These are phyloP conservation scores for Capsicum pubescens DNA, from an alignment of 257 asterid genomes.

Conservation along the genomic window DNA sequence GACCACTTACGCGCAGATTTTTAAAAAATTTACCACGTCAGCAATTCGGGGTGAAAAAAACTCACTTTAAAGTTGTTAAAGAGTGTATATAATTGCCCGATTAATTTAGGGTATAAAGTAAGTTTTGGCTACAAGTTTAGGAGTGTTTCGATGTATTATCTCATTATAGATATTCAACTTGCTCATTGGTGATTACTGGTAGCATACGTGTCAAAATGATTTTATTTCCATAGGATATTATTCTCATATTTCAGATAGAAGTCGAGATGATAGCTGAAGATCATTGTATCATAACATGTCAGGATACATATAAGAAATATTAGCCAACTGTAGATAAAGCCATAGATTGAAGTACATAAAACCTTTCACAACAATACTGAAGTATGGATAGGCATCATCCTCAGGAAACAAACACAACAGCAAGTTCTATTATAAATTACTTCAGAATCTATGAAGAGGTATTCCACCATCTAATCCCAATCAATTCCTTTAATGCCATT, in stretches of 20 bases:
- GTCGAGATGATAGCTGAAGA: neutral
- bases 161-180: neutral
- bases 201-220: neutral
- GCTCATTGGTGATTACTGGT: neutral
- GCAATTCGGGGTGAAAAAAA: too few species aligned
- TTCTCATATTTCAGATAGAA: neutral
- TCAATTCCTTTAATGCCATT: neutral
- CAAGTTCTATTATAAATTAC: neutral
- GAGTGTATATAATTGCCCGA: too few species aligned
- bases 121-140: too few species aligned
- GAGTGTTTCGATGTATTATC: too few species aligned
- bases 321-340: neutral
- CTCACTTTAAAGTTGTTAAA: too few species aligned
- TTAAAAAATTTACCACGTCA: too few species aligned
- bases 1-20: too few species aligned
- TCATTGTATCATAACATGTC: conserved; percentile 2
- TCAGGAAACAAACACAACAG: neutral
- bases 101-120: too few species aligned
- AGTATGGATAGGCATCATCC: neutral
- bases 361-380: conserved; percentile 2
- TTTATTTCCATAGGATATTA: neutral
- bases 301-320: neutral
- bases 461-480: conserved; percentile 16
- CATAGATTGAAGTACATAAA: conserved; percentile 16
- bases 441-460: neutral